Base-by-base conservation (phyloP, 106 monocot species). In the Dendrobium nobile region DNA sequence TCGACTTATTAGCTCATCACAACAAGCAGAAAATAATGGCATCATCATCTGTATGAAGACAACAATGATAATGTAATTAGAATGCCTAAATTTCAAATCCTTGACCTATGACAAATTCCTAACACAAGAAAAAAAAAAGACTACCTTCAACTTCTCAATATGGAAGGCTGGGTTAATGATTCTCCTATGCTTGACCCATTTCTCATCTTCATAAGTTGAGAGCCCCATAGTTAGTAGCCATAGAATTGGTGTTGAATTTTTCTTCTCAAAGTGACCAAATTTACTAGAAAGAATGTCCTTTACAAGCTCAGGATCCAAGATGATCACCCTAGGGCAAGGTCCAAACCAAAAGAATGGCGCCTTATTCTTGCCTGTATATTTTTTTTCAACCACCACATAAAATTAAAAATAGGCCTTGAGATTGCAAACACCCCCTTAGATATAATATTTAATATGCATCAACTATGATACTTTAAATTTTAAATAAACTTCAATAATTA, bases 151-250 rank as follows among this genome's bases (percentile, higher is more conserved):
- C 73, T 92, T 95, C 45, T 92, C 92, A 5, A 88, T 42, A 77
- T 92, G 95, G 78, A 95, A 95, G 61, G 92, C 95, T 26, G 95
- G 95, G 79, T 91, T 95, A 10, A 95, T 75, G 43, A 95, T 92
- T 45, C 85, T 89, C 67, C 92, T 75, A 56, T 91, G 92, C 40
- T 77, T 89, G n/a, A 82, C 92, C 95, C 95, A 95, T 83, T 95
- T 91, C 24, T 91, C 86, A 42, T 92, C 95, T 43, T 89, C 82
- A 85, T 86, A 80, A n/a, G 11, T 79, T 22, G 37, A 44, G 16
- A 95, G 77, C n/a, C 95, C 95, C 31, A 65, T 19, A 17, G 27
- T 15, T 5, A 91, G 55, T 0, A 80, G 74, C 44, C 28, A 81
- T 5, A 4, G 67, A 18, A 85, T 15, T 1, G 86, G 82, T 4